Evolutionary conservation across 2,329 filamentous ascomycete genomes (phyloP).

Genomic region (Stylonectria norvegica): DNA sequence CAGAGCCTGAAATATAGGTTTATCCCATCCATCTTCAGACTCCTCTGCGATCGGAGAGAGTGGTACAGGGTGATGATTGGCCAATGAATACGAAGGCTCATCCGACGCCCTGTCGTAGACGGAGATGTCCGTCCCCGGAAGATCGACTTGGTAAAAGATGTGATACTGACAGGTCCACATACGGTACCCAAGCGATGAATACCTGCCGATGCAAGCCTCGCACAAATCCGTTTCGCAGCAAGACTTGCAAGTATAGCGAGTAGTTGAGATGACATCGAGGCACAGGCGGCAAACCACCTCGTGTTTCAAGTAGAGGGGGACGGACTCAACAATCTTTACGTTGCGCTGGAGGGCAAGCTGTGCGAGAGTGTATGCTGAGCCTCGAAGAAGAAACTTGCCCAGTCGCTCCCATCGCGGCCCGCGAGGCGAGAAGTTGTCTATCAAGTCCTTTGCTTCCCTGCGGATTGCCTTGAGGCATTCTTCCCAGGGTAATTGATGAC

Average conservation of each 20-base stretch:
- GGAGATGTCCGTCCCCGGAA: conserved; percentile 3
- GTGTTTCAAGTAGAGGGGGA: conserved; percentile 10
- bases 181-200: conserved; percentile 6
- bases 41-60: conserved; percentile 10
- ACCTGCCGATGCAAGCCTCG: conserved; percentile 3
- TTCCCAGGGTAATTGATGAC: not conserved
- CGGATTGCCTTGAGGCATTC: conserved; percentile 9
- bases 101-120: no score
- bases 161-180: conserved; percentile 13
- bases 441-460: conserved; percentile 6
- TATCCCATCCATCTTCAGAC: not conserved
- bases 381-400: conserved; percentile 11
- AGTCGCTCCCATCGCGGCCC: conserved; percentile 11
- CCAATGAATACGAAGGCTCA: no score
- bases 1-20: no score
- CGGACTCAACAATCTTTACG: conserved; percentile 5
- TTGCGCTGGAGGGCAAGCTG: conserved; percentile 12
- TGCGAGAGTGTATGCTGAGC: conserved; percentile 11
- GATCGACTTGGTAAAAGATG: conserved; percentile 2
- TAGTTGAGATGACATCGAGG: conserved; percentile 3
- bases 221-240: conserved; percentile 12
- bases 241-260: conserved; percentile 8
- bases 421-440: conserved; percentile 5
- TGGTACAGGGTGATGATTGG: not conserved
- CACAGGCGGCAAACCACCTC: conserved; percentile 11